These are phyloP conservation scores for Fusarium sp. DNA, from an alignment of 2,329 filamentous ascomycete species.

Conservation along the genomic window DNA sequence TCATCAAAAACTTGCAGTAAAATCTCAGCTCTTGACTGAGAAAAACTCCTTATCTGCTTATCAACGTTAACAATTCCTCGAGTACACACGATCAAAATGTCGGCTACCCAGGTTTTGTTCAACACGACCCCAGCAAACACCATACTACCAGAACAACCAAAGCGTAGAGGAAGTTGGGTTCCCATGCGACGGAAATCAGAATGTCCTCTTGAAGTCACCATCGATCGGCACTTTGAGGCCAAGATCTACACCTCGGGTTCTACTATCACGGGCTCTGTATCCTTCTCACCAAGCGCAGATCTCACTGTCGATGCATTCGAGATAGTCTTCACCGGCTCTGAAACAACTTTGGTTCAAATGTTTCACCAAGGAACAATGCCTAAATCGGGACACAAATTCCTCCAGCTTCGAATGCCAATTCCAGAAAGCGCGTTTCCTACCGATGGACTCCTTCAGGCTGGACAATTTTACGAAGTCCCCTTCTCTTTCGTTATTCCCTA, in stretches of 20 bases:
- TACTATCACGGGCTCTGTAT: constrained; percentile 22
- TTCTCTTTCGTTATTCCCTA: constrained; percentile 41
- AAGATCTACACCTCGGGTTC: constrained; percentile 40
- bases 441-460: constrained; percentile 8
- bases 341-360: constrained; percentile 18
- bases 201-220: constrained; percentile 25
- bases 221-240: constrained; percentile 38
- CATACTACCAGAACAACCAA: neutral
- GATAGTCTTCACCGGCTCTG: constrained; percentile 20
- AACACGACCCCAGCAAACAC: constrained; percentile 2
- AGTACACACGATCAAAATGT: constrained; percentile 2
- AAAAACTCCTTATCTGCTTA: rapidly evolving
- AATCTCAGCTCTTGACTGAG: neutral
- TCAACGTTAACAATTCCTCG: neutral
- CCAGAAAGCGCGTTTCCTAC: constrained; percentile 11
- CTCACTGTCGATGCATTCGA: constrained; percentile 27
- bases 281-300: constrained; percentile 13
- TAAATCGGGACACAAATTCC: constrained; percentile 29
- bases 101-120: constrained; percentile 14
- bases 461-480: constrained; percentile 17
- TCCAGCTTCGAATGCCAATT: constrained; percentile 35
- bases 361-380: constrained; percentile 27
- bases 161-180: constrained; percentile 31
- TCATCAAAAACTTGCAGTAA: neutral
- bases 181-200: constrained; percentile 12